Evolutionary conservation across 805 yeast genomes (phyloP), one percentile per base, ranked within the genome.

Genomic region (Cyberlindnera nakhonratchasimensis): DNA sequence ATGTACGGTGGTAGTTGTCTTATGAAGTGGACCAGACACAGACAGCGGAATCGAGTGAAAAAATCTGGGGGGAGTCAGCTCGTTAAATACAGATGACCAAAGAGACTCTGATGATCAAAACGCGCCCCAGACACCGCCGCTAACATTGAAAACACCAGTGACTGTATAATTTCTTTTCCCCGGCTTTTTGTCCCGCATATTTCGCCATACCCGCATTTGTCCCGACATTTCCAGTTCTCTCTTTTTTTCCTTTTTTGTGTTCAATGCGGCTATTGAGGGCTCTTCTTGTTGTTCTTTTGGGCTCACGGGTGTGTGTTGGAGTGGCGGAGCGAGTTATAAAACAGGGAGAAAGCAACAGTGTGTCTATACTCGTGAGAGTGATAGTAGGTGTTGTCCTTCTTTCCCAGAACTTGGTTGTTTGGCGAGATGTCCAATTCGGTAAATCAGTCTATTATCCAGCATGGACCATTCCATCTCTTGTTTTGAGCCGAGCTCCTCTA

Each of bases 151-250:
- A 8, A 11, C 25, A 11, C 25, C 8, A 13, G 29, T n/a, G n/a
- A 29, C 28, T 33, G 36, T 23, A 33, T 11, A 33, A 33, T 33
- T 33, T 33, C 36, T 33, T 33, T 33, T 33, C 28, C 28, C 28
- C 28, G 36, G 36, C 14, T 21, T 33, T 22, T 22, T 33, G 26
- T 33, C 26, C 36, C 26, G 36, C 36, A 23, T 23, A 20, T 6
- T 9, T 19, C 16, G 4, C 26, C 18, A 11, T 8, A 8, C 16
- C 36, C 9, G 26, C 26, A 33, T 19, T 19, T 33, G 36, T 33
- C 36, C 36, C 36, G 24, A 8, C 20, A 22, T 28, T 20, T 20
- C 28, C n/a, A 26, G 10, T 8, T 23, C 25, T 11, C 25, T 11
- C 11, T 23, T 23, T 8, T 8, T 8, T 11, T 23, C 10, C 10